A percentile compares a stretch with the other conserved stretches of the same genome.
Conservation (phyloP, 495 filamentous ascomycete genomes). For the Aspergillus saccharolyticus region DNA sequence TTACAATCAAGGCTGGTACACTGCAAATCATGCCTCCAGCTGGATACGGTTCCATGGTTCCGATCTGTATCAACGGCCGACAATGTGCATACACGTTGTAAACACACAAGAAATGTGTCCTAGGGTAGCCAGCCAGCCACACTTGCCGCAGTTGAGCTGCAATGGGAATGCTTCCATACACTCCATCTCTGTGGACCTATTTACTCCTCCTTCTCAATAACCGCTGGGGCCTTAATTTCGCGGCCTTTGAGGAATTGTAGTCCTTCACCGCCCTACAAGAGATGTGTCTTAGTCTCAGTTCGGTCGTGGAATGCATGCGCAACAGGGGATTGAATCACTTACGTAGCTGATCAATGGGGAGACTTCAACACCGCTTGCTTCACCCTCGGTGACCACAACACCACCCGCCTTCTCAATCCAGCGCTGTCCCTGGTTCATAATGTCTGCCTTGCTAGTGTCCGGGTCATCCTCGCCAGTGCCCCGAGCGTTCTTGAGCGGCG, state of each 20-base stretch:
- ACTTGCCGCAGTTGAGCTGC: background rate
- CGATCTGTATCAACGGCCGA: background rate
- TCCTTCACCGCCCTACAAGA: constrained; percentile 76
- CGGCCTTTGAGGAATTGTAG: constrained; percentile 69
- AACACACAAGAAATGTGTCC: background rate
- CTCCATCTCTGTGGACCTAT: background rate
- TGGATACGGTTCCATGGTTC: background rate
- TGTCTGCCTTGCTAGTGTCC: constrained; percentile 83
- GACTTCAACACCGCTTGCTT: constrained; percentile 74
- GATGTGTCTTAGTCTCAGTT: constrained; percentile 19
- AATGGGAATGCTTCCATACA: background rate
- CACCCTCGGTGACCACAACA: constrained; percentile 64
- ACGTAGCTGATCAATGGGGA: constrained; percentile 95
- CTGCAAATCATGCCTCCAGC: background rate
- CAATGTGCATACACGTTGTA: background rate
- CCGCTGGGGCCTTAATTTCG: constrained; percentile 69
- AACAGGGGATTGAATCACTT: constrained; percentile 41
- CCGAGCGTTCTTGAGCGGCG: constrained; percentile 91
- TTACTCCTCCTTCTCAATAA: constrained; percentile 68
- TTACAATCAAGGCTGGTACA: background rate
- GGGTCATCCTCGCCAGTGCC: constrained; percentile 91
- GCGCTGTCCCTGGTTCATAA: constrained; percentile 79
- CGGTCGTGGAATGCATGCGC: constrained; percentile 16
- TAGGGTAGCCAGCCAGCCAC: too few species aligned
- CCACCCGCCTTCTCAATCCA: constrained; percentile 80